A percentile compares a stretch with the other conserved stretches of the same genome.
Conservation (phyloP, 169 alveolate species). For the Eimeria acervulina region DNA sequence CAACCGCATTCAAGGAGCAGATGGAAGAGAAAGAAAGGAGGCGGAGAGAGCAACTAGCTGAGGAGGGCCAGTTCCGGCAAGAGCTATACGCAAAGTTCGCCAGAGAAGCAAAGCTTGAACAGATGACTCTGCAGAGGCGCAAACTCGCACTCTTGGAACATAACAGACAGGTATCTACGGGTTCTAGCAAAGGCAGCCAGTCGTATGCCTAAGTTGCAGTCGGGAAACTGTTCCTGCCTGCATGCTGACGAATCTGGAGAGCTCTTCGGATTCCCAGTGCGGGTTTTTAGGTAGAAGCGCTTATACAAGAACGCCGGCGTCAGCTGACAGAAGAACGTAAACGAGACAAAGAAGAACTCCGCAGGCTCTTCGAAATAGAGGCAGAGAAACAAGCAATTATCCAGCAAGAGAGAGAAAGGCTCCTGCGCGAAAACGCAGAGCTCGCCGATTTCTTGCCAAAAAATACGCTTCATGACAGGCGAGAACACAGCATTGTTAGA, state of each 20-base stretch:
- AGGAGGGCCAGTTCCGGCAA: slow-evolving; percentile 90
- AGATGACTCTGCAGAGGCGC: slow-evolving; percentile 90
- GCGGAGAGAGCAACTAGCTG: slow-evolving; percentile 87
- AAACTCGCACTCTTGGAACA: slow-evolving; percentile 91
- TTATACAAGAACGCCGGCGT: slow-evolving; percentile 89
- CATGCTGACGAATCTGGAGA: neutral
- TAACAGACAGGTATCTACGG: slow-evolving; percentile 87
- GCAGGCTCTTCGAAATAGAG: slow-evolving; percentile 84
- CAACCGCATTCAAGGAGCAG: slow-evolving; percentile 84
- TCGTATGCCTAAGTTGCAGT: neutral
- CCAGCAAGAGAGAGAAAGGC: slow-evolving; percentile 89
- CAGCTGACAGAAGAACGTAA: slow-evolving; percentile 88
- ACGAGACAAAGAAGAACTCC: slow-evolving; percentile 86
- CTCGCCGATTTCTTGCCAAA: slow-evolving; percentile 89
- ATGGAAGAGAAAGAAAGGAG: slow-evolving; percentile 86
- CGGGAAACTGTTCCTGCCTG: neutral
- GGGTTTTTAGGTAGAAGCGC: slow-evolving; percentile 86
- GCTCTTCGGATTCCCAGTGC: neutral
- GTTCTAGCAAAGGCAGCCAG: neutral
- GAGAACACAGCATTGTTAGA: slow-evolving; percentile 76
- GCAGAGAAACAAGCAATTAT: slow-evolving; percentile 87
- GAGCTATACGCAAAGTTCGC: slow-evolving; percentile 91
- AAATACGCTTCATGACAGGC: slow-evolving; percentile 86
- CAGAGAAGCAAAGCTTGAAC: slow-evolving; percentile 91
- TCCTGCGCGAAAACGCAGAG: slow-evolving; percentile 88